Conservation (phyloP, 768 basidiomycete species). For the Gautieria morchelliformis region DNA sequence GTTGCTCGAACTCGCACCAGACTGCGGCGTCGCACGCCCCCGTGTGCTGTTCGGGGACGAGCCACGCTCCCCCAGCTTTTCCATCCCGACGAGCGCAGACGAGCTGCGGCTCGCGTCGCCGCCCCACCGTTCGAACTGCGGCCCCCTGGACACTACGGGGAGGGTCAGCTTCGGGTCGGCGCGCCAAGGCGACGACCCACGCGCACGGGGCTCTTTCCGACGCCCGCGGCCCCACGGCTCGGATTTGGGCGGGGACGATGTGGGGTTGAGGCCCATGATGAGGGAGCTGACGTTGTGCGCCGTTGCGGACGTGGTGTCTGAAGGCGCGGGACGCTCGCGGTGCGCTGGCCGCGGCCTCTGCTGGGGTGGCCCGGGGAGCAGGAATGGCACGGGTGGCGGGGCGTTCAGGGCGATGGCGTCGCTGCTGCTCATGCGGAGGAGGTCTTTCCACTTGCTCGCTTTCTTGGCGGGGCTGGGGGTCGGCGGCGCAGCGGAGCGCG, state of each 20-base stretch:
- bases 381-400: slow-evolving; percentile 5
- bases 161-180: background rate
- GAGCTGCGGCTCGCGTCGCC: slow-evolving; percentile 18
- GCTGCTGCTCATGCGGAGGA: slow-evolving; percentile 51
- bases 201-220: slow-evolving; percentile 18
- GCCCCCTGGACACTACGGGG: background rate
- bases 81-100: background rate
- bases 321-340: background rate
- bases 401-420: slow-evolving; percentile 11
- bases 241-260: slow-evolving; percentile 12
- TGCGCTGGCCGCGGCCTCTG: background rate
- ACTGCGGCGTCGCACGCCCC: slow-evolving; percentile 19
- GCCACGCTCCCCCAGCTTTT: slow-evolving; percentile 26
- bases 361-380: background rate
- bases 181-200: slow-evolving; percentile 12
- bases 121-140: slow-evolving; percentile 13
- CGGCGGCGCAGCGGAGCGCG: background rate
- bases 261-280: slow-evolving; percentile 53
- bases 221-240: slow-evolving; percentile 21
- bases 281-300: slow-evolving; percentile 70
- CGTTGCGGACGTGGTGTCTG: slow-evolving; percentile 38
- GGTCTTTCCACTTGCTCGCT: slow-evolving; percentile 78
- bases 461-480: slow-evolving; percentile 43
- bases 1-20: slow-evolving; percentile 20
- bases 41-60: slow-evolving; percentile 53